Percentiles rank a stretch among this genome's conserved stretches.
Conservation (phyloP, 2,329 filamentous ascomycete species). For the Leptographium wingfieldii region DNA sequence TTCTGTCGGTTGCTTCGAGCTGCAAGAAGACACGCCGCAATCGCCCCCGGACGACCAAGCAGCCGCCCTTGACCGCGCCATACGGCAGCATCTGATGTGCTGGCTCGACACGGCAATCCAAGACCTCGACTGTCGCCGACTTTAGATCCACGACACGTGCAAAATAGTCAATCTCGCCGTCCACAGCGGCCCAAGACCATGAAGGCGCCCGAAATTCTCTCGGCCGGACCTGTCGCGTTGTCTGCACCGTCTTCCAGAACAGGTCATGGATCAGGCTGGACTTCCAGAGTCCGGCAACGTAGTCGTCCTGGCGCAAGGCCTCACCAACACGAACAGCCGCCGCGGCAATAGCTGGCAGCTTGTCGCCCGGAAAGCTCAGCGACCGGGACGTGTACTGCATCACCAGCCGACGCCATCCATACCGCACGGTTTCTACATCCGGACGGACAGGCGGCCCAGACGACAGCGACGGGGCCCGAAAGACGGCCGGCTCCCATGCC, state of each 20-base stretch:
- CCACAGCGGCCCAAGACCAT: neutral
- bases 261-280: neutral
- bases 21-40: neutral
- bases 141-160: neutral
- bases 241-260: neutral
- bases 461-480: neutral
- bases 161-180: neutral
- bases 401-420: neutral
- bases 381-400: neutral
- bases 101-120: neutral
- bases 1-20: neutral
- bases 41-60: neutral
- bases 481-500: neutral
- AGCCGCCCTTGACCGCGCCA: neutral
- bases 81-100: neutral
- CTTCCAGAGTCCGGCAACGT: neutral
- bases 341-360: neutral
- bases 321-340: neutral
- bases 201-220: neutral
- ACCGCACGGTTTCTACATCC: neutral
- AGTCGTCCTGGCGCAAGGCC: neutral
- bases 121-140: neutral
- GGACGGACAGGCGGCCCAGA: neutral
- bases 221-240: neutral
- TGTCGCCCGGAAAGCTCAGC: neutral